Evolutionary conservation across 1,284 basidiomycete species (phyloP).

Genomic region (Ganoderma resinaceum): DNA sequence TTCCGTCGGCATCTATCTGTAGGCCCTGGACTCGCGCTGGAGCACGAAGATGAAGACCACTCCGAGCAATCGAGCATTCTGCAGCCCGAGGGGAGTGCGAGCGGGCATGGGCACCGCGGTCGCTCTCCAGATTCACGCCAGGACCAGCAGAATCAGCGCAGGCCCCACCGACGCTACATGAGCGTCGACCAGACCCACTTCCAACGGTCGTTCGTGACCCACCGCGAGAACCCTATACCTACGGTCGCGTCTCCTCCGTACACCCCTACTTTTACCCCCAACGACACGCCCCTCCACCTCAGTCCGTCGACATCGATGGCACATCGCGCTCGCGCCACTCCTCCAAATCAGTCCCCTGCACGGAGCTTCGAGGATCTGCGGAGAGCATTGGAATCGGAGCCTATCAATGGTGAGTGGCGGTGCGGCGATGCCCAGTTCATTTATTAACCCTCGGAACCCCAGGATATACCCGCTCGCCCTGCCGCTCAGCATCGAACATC

Average conservation of each 20-base stretch:
- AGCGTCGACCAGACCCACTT: conserved; percentile 44
- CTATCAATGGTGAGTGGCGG: conserved; percentile 29
- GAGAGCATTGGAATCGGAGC: conserved; percentile 30
- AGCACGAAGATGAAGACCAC: conserved; percentile 47
- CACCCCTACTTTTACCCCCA: conserved; percentile 32
- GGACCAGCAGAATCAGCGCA: not conserved
- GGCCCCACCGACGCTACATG: conserved; percentile 36
- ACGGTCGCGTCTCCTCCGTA: conserved; percentile 35
- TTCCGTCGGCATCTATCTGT: conserved; percentile 75
- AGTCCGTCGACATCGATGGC: conserved; percentile 31
- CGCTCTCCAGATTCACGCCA: conserved; percentile 26
- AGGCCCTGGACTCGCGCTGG: conserved; percentile 66
- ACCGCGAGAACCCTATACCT: conserved; percentile 35
- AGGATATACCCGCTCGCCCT: conserved; percentile 3
- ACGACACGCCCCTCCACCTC: conserved; percentile 17
- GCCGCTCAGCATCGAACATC: conserved; percentile 36
- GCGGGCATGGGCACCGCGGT: conserved; percentile 29
- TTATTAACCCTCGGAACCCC: not conserved
- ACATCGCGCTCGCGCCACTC: conserved; percentile 29
- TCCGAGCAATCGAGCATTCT: conserved; percentile 40
- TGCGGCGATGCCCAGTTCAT: not conserved
- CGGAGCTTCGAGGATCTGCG: conserved; percentile 33
- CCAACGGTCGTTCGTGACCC: conserved; percentile 40
- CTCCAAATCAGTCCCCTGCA: conserved; percentile 33
- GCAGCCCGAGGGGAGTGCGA: conserved; percentile 19